Evolutionary conservation across 202 grass and related monocot genomes (phyloP).

Genomic region (Cymbopogon flexuosus): DNA sequence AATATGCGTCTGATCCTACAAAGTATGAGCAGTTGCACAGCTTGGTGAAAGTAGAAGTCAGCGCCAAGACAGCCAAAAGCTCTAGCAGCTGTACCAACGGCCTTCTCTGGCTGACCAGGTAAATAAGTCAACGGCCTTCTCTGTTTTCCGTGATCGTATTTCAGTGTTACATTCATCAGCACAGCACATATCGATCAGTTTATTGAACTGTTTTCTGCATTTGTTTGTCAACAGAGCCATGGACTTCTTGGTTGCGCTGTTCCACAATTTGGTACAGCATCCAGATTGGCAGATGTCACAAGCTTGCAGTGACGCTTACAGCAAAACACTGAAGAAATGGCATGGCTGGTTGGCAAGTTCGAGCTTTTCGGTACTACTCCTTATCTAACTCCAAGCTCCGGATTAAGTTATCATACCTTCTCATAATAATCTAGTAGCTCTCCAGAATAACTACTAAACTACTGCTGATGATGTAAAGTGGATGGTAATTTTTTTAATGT

Average conservation of each 20-base stretch:
- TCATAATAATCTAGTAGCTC: background rate
- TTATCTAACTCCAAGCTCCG: background rate
- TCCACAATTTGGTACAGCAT: slow-evolving; percentile 66
- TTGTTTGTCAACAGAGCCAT: slow-evolving; percentile 41
- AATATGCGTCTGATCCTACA: slow-evolving; percentile 61
- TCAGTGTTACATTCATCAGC: slow-evolving; percentile 15
- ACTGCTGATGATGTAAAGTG: background rate
- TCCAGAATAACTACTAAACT: background rate
- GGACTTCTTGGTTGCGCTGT: slow-evolving; percentile 78
- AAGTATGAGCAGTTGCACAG: slow-evolving; percentile 66
- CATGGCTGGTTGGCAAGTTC: slow-evolving; percentile 82
- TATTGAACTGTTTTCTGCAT: background rate
- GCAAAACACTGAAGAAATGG: slow-evolving; percentile 83
- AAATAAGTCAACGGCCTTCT: slow-evolving; percentile 55
- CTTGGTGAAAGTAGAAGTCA: slow-evolving; percentile 72
- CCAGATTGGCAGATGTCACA: slow-evolving; percentile 69
- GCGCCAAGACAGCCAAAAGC: slow-evolving; percentile 68
- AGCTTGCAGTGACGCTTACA: slow-evolving; percentile 64
- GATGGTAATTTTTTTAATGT: background rate
- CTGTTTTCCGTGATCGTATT: slow-evolving; percentile 23
- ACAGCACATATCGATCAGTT: background rate
- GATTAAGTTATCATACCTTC: background rate
- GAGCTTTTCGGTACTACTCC: slow-evolving; percentile 61
- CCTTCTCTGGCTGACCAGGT: slow-evolving; percentile 83
- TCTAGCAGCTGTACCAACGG: slow-evolving; percentile 67